Evolutionary conservation across 495 filamentous ascomycete species (phyloP).

Genomic region (Hypoxylon subgilvum): DNA sequence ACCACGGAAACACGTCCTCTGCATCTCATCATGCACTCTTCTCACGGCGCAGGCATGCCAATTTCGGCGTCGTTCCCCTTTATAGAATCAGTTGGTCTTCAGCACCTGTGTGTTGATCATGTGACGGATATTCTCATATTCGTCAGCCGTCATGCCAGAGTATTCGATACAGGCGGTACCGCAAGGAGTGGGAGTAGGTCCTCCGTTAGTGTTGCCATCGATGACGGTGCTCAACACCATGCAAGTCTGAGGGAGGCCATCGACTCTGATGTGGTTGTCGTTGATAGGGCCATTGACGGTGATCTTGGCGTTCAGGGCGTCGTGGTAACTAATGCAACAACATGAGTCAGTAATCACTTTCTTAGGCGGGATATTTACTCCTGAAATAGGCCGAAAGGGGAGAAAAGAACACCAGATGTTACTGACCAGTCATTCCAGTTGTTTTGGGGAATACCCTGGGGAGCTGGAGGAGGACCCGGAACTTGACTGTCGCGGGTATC

Average conservation of each 20-base stretch:
- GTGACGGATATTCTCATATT: slow-evolving; percentile 13
- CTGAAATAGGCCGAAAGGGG: no score
- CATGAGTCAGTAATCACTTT: no score
- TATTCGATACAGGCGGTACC: slow-evolving; percentile 30
- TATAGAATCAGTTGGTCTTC: no score
- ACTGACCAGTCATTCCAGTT: slow-evolving; percentile 9
- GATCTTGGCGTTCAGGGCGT: slow-evolving; percentile 4
- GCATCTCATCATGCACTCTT: no score
- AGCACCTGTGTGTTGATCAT: slow-evolving; percentile 10
- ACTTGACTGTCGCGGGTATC: slow-evolving; percentile 1
- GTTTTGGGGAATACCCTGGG: slow-evolving; percentile 5
- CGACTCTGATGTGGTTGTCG: slow-evolving; percentile 6
- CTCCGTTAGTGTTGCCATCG: slow-evolving; percentile 17
- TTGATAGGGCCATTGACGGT: not conserved
- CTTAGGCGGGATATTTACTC: no score
- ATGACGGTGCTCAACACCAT: slow-evolving; percentile 27
- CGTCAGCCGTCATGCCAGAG: slow-evolving; percentile 14
- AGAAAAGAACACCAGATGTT: no score
- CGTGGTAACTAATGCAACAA: no score
- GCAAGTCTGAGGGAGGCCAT: slow-evolving; percentile 29
- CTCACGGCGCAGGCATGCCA: no score
- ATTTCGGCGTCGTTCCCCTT: no score
- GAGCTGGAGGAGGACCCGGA: slow-evolving; percentile 5
- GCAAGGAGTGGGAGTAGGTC: slow-evolving; percentile 26
- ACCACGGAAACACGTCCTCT: no score